phyloP scores from a whole-genome alignment of 1,284 basidiomycete genomes.

The Fomitopsis betulina region DNA sequence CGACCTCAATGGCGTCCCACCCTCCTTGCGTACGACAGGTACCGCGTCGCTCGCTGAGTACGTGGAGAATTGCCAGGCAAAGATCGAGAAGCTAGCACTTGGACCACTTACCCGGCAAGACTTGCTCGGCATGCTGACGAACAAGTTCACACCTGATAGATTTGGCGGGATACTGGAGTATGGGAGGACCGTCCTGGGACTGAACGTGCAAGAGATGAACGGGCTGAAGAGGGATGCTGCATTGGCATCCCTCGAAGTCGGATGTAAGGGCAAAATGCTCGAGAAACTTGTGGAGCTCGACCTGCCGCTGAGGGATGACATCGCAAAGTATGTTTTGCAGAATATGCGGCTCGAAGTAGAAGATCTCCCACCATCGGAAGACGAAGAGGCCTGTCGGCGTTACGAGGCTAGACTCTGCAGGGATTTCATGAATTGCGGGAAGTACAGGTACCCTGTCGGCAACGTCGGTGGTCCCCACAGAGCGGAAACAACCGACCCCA shows the following conservation, averaged over 20 bases:
- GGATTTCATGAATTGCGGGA: constrained; percentile 30
- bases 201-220: constrained; percentile 37
- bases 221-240: constrained; percentile 50
- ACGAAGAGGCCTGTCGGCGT: constrained; percentile 35
- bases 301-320: constrained; percentile 34
- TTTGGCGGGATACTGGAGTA: constrained; percentile 49
- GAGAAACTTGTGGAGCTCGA: constrained; percentile 47
- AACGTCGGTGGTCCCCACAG: constrained; percentile 14
- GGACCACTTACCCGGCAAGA: constrained; percentile 54
- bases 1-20: constrained; percentile 31
- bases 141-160: constrained; percentile 60
- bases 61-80: constrained; percentile 30
- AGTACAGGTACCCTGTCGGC: constrained; percentile 14
- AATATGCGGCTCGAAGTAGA: constrained; percentile 47
- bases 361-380: constrained; percentile 48
- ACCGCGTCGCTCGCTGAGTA: constrained; percentile 15
- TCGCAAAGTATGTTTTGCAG: constrained; percentile 41
- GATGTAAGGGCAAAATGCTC: constrained; percentile 68
- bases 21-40: constrained; percentile 17
- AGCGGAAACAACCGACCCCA: not conserved
- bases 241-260: constrained; percentile 51
- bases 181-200: constrained; percentile 41
- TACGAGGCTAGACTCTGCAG: constrained; percentile 49
- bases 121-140: constrained; percentile 55
- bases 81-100: constrained; percentile 48